phyloP scores from a whole-genome alignment of 2,329 filamentous ascomycete species.

The Balansia obtecta region DNA sequence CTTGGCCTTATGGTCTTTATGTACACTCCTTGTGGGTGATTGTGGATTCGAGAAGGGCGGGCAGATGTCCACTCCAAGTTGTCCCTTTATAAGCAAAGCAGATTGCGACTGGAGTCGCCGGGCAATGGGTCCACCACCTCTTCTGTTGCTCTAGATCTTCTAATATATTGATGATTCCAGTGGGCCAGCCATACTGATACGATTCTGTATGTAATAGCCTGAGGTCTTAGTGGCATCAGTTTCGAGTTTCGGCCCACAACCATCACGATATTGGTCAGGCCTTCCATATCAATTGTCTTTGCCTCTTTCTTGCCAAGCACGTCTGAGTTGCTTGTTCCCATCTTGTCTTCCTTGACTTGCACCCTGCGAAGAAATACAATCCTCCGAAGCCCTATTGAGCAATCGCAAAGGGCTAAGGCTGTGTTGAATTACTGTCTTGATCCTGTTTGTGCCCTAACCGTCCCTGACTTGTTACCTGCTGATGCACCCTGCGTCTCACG shows the following conservation, averaged over 20 bases:
- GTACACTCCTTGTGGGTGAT: too few relatives aligned
- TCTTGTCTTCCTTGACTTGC: background rate
- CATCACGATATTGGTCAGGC: background rate
- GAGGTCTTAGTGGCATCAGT: background rate
- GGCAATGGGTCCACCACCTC: background rate
- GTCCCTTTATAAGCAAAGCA: background rate
- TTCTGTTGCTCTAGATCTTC: background rate
- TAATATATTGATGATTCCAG: background rate
- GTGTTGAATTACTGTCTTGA: background rate
- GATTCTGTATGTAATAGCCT: background rate
- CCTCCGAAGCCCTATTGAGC: background rate
- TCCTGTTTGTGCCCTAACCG: background rate
- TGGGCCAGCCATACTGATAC: background rate
- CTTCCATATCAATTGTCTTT: background rate
- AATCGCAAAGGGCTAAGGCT: background rate
- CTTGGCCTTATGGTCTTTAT: background rate
- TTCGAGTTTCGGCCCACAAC: slow-evolving; percentile 1
- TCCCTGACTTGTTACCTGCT: slow-evolving; percentile 7
- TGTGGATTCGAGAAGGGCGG: too few relatives aligned
- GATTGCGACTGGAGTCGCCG: background rate
- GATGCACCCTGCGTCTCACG: slow-evolving; percentile 11
- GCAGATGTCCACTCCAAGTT: too few relatives aligned
- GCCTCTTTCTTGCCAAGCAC: background rate
- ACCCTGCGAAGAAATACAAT: background rate
- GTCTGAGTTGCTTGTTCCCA: background rate